Base-by-base conservation (phyloP, 192 early-diverging fungal genomes). In the Radiomyces spectabilis region DNA sequence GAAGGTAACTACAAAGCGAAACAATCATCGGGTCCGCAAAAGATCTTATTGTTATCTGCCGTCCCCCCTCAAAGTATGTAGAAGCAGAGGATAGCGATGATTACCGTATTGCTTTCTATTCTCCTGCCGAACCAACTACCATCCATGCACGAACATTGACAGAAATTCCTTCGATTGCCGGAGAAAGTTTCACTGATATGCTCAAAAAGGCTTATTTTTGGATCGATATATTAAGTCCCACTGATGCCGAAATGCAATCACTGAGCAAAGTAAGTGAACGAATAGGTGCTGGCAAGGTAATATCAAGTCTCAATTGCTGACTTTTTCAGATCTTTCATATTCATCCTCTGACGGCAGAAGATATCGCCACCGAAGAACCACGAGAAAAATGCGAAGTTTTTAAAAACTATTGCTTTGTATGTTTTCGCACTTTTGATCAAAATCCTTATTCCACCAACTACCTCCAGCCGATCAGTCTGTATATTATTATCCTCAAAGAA, bases 351-450 rank as follows among this genome's bases (percentile, higher is more conserved):
- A 89, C 88, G 0, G 53, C 76, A n/a, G 92, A 99, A 73, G 97
- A 99, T 65, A 97, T 99, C 50, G 69, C 76, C 34, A 87, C 82
- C 24, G 83, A 91, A 31, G 88, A 93, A 46, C 81, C 83, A n/a
- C 79, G 95, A 12, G 97, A 99, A 74, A 98, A 97, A 57, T 92
- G 92, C 47, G 95, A 99, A 68, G 69, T 85, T 4, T 94, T 89
- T 51, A 63, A 72, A n/a, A 80, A 90, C 55, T 99, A 99, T 70
- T 91, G 90, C 57, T 97, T 97, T 77, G 81, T 97, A 18, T 87
- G 87, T 59, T 94, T 97, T 65, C 77, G 91, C 40, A 80, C 79
- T 21, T 87, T 90, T 61, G 81, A 88, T 57, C 74, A 71, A 53
- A 82, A 90, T 46, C 77, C 79, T 15, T 72, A 78, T 55, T 81